A percentile compares a stretch with the other conserved stretches of the same genome.
Conservation (phyloP, 2,329 filamentous ascomycete species). For the Epichloe baconii region DNA sequence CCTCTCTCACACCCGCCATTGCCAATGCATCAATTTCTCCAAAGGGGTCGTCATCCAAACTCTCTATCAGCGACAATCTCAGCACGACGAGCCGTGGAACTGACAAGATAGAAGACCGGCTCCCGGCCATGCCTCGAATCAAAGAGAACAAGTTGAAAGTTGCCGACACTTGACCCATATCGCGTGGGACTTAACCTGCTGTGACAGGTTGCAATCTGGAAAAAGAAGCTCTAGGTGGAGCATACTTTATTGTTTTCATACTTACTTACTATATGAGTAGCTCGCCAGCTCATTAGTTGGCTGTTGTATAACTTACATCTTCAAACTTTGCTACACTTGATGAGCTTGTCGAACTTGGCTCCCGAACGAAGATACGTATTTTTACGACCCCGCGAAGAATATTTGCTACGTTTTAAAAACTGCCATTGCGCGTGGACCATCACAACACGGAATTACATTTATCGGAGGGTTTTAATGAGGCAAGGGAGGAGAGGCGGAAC, state of each 20-base stretch:
- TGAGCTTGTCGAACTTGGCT: constrained; percentile 6
- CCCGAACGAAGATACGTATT: not conserved
- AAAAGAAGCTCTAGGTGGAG: constrained; percentile 14
- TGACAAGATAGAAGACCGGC: constrained; percentile 33
- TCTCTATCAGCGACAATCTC: constrained; percentile 12
- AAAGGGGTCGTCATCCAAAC: constrained; percentile 17
- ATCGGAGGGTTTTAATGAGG: constrained; percentile 1
- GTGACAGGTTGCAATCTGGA: not conserved
- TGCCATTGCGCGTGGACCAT: not conserved
- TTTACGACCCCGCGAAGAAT: not conserved
- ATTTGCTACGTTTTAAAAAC: not conserved
- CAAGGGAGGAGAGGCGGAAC: not conserved
- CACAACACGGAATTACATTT: constrained; percentile 1
- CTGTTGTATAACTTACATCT: constrained; percentile 11
- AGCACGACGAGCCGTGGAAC: constrained; percentile 9
- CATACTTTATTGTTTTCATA: constrained; percentile 20
- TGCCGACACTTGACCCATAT: not conserved
- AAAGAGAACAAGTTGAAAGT: constrained; percentile 6
- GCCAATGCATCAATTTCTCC: constrained; percentile 24
- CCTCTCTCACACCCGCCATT: constrained; percentile 33
- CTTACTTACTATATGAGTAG: constrained; percentile 20
- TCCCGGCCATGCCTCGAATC: constrained; percentile 16
- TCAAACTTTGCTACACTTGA: constrained; percentile 10
- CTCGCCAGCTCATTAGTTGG: constrained; percentile 8
- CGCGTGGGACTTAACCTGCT: not conserved